phyloP scores from a whole-genome alignment of 2,329 filamentous ascomycete genomes.

The Aspergillus quadricinctus region DNA sequence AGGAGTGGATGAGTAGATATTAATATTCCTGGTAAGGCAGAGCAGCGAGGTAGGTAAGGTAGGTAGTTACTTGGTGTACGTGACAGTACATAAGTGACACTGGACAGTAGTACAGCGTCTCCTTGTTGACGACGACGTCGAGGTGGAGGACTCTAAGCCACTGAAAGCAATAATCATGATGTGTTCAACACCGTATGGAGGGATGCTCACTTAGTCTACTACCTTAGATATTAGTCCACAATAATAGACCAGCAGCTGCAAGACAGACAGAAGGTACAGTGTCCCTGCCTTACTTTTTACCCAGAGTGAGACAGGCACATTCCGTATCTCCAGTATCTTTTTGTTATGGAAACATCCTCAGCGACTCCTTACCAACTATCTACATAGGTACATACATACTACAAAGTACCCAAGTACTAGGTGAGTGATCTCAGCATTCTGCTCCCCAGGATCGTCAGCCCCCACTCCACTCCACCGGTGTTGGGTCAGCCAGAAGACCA shows the following conservation, averaged over 20 bases:
- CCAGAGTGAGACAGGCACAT: too few relatives aligned
- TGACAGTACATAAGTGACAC: background rate
- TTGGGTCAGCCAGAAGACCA: slow-evolving; percentile 1
- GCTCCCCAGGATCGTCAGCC: background rate
- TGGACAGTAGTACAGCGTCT: background rate
- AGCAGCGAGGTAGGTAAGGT: too few relatives aligned
- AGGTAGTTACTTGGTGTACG: background rate
- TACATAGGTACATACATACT: background rate
- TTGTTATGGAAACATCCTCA: background rate
- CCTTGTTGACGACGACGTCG: background rate
- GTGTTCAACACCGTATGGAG: background rate
- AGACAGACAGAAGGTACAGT: background rate
- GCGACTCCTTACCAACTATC: background rate
- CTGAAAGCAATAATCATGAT: background rate
- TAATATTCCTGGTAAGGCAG: background rate
- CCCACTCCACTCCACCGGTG: background rate
- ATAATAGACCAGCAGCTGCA: background rate
- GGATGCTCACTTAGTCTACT: too few relatives aligned
- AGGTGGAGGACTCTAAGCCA: background rate
- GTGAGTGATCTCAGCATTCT: background rate
- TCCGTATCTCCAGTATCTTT: background rate
- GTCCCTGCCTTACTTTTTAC: too few relatives aligned
- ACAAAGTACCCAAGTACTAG: background rate
- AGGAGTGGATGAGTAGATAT: background rate
- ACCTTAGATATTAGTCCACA: too few relatives aligned